These are phyloP conservation scores for Epichloe festucae DNA, from an alignment of 2,329 filamentous ascomycete species.

Conservation along the genomic window DNA sequence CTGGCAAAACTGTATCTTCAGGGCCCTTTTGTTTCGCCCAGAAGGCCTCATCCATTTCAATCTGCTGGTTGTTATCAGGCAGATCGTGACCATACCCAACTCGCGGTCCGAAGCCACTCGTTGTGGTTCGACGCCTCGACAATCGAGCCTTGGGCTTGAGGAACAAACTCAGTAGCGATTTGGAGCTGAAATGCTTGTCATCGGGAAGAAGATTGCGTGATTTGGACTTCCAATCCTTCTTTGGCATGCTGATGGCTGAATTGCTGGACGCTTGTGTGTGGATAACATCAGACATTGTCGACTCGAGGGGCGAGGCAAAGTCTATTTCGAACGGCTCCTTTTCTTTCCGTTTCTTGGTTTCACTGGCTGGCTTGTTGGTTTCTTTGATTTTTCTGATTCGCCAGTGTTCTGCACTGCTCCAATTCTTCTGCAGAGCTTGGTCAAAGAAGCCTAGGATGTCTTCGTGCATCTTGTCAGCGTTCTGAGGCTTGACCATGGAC, in stretches of 20 bases:
- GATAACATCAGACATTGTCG: conserved; percentile 58
- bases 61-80: conserved; percentile 44
- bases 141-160: conserved; percentile 86
- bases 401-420: conserved; percentile 98
- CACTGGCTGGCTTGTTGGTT: conserved; percentile 48
- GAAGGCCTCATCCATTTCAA: conserved; percentile 88
- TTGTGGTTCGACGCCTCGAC: conserved; percentile 45
- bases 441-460: conserved; percentile 98
- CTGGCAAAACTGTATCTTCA: conserved; percentile 44
- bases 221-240: conserved; percentile 92
- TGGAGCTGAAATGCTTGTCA: conserved; percentile 96
- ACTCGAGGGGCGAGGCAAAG: conserved; percentile 64
- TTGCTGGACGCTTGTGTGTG: conserved; percentile 74
- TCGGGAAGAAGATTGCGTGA: conserved; percentile 87
- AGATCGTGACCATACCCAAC: conserved; percentile 29
- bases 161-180: conserved; percentile 78
- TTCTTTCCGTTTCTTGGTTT: conserved; percentile 65
- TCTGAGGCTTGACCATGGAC: conserved; percentile 56
- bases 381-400: conserved; percentile 88
- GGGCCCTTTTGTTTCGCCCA: conserved; percentile 67
- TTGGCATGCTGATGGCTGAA: conserved; percentile 70
- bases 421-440: conserved; percentile 90
- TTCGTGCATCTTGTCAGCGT: conserved; percentile 63
- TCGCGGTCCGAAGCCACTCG: conserved; percentile 31
- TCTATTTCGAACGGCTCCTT: conserved; percentile 95